Conservation (phyloP, 768 basidiomycete species). For the Lactarius indigo region DNA sequence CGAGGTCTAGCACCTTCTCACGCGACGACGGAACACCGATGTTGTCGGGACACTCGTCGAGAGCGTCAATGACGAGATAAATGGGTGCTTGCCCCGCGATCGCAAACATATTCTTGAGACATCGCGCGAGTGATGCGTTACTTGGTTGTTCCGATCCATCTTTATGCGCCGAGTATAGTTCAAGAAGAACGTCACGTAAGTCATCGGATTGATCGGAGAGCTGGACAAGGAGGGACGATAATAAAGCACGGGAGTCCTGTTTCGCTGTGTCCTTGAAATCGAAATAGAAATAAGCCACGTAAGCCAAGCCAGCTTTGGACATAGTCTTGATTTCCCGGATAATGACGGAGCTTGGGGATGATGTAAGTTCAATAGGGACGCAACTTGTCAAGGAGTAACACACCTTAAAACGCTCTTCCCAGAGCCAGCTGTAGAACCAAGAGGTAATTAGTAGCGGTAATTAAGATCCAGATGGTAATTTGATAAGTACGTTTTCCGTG, state of each 20-base stretch:
- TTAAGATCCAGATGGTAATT: too few species aligned
- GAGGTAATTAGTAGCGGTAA: background rate
- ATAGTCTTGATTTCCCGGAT: background rate
- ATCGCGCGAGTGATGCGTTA: background rate
- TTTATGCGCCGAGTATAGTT: background rate
- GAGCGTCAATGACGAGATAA: background rate
- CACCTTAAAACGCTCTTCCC: conserved; percentile 9
- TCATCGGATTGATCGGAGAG: conserved; percentile 2
- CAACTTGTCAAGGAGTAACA: background rate
- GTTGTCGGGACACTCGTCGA: background rate
- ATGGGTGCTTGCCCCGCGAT: background rate
- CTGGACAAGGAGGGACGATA: conserved; percentile 3
- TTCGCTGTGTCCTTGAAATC: background rate
- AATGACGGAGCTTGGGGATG: background rate
- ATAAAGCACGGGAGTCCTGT: background rate
- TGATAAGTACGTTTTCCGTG: background rate
- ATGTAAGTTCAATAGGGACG: too few species aligned
- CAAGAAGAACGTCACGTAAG: background rate
- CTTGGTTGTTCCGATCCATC: background rate
- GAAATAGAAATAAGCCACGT: background rate
- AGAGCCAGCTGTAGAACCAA: background rate
- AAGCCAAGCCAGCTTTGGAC: background rate
- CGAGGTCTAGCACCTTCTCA: background rate
- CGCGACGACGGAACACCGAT: background rate
- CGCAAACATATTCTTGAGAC: background rate